Conservation (phyloP, 1,284 basidiomycete genomes). For the Papiliotrema flavescens region DNA sequence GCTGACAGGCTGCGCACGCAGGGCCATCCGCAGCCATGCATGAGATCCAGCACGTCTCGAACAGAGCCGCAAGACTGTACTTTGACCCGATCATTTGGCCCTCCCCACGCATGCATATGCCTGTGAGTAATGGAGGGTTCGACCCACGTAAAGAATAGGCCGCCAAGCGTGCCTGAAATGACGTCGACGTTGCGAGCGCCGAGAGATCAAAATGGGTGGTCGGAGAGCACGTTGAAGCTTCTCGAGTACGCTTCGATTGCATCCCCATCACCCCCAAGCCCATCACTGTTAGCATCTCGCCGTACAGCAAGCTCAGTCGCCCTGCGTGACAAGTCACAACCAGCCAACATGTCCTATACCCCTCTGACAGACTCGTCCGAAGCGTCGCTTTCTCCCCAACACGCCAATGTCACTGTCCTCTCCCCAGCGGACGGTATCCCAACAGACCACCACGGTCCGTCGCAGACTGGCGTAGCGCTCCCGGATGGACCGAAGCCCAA, state of each 20-base stretch:
- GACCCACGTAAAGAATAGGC: not conserved
- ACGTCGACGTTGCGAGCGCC: not conserved
- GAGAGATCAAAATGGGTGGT: not conserved
- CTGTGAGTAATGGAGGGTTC: not conserved
- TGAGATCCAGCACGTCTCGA: too few relatives aligned
- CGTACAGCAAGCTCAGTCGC: not conserved
- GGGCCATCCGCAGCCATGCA: too few relatives aligned
- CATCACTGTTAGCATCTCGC: not conserved
- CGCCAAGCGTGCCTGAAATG: not conserved
- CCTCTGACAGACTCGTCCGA: not conserved
- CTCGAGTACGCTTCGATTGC: not conserved
- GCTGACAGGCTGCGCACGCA: too few relatives aligned
- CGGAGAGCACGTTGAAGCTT: not conserved
- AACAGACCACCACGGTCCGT: conserved; percentile 17
- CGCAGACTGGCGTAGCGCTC: not conserved
- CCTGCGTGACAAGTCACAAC: too few relatives aligned
- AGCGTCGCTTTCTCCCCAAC: not conserved
- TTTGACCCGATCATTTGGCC: too few relatives aligned
- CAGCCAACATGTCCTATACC: not conserved
- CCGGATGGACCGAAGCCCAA: conserved; percentile 15
- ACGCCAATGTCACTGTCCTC: conserved; percentile 1
- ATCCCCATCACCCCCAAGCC: not conserved
- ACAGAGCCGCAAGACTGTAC: too few relatives aligned
- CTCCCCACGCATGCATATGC: too few relatives aligned
- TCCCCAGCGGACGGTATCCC: not conserved